Conservation (phyloP, 148 eudicot species). For the Camellia lanceoleosa region DNA sequence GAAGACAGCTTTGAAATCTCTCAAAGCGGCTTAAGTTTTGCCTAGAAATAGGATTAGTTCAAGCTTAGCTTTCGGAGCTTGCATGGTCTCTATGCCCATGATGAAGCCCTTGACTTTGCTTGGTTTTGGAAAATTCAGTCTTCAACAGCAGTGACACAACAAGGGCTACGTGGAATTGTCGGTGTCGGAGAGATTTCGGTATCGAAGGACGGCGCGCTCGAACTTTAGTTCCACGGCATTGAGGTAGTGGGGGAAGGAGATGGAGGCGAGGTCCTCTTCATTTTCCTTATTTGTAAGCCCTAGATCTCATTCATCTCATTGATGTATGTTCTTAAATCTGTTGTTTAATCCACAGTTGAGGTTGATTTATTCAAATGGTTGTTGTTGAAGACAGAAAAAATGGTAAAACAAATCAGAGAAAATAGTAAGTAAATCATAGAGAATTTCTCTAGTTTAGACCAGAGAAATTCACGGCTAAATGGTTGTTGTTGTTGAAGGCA, state of each 20-base stretch:
- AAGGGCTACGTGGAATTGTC: background rate
- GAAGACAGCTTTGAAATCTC: too few relatives aligned
- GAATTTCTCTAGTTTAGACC: too few relatives aligned
- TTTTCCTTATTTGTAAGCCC: too few relatives aligned
- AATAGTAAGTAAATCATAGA: too few relatives aligned
- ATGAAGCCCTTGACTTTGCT: background rate
- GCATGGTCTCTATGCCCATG: background rate
- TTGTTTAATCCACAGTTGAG: too few relatives aligned
- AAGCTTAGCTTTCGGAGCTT: background rate
- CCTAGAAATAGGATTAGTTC: background rate
- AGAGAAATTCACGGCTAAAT: too few relatives aligned
- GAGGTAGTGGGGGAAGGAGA: background rate
- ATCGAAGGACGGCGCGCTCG: too few relatives aligned
- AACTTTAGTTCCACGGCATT: too few relatives aligned
- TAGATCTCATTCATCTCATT: too few relatives aligned
- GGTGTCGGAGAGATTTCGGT: background rate
- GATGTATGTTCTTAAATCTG: too few relatives aligned
- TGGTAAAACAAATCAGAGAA: background rate
- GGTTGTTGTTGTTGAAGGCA: too few relatives aligned
- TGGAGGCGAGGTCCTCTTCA: background rate
- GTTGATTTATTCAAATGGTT: background rate
- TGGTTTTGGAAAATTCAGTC: background rate
- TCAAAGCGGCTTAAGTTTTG: too few relatives aligned
- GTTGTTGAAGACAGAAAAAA: background rate
- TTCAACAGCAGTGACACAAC: background rate